A percentile compares a stretch with the other conserved stretches of the same genome.
Conservation (phyloP, 257 asterid species). For the Euphrasia confusa region DNA sequence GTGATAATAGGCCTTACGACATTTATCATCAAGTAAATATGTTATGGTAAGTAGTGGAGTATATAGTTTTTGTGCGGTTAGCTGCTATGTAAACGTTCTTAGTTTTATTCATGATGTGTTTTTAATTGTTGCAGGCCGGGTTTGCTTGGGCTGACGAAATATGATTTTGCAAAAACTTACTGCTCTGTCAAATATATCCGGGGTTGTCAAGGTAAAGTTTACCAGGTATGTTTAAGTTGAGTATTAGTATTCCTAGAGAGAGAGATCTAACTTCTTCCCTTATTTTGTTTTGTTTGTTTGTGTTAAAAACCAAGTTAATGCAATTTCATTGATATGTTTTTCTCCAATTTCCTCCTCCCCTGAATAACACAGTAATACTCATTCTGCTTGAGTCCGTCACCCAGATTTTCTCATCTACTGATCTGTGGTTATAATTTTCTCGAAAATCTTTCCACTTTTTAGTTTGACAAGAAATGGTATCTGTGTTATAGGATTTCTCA, state of each 20-base stretch:
- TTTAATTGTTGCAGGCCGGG: constrained; percentile 69
- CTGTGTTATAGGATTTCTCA: constrained; percentile 73
- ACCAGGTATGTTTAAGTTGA: constrained; percentile 47
- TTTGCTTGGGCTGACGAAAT: constrained; percentile 85
- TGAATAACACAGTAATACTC: background rate
- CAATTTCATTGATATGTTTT: constrained; percentile 10
- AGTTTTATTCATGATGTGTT: constrained; percentile 25
- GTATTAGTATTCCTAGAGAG: constrained; percentile 13
- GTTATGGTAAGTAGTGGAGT: constrained; percentile 71
- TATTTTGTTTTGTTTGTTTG: background rate
- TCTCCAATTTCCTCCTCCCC: background rate
- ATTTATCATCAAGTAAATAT: constrained; percentile 93
- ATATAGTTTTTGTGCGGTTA: constrained; percentile 21
- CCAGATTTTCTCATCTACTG: constrained; percentile 10
- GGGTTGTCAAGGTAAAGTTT: constrained; percentile 65
- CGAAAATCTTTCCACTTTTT: constrained; percentile 5
- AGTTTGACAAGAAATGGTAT: constrained; percentile 17
- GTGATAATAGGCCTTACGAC: constrained; percentile 94
- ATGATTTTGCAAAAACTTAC: constrained; percentile 79
- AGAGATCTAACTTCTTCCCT: constrained; percentile 10
- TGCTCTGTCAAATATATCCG: constrained; percentile 52
- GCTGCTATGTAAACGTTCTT: constrained; percentile 13
- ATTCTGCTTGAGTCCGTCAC: constrained; percentile 22
- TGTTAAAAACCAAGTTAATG: background rate
- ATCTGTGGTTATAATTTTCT: constrained; percentile 11